Evolutionary conservation across 805 yeast species (phyloP), one percentile per base, ranked within the genome.

Genomic region (Kodamaea jinghongensis): DNA sequence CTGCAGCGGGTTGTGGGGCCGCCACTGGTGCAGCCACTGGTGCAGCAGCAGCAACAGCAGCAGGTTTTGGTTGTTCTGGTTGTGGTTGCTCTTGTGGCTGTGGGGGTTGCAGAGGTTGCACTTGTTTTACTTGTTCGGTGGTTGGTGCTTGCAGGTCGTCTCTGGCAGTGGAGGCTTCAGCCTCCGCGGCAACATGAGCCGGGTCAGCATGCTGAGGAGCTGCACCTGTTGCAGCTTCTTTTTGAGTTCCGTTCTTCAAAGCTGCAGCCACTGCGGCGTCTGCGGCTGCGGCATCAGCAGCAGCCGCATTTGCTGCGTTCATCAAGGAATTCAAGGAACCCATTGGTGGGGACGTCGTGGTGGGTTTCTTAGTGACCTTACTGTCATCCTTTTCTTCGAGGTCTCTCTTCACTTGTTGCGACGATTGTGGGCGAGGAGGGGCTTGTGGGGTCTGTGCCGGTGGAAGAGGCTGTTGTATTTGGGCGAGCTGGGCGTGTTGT

Each of bases 361-460:
- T 51, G 3, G 58, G 45, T 36, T 56, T 55, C 44, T 66, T 58
- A 28, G 51, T 32, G n/a, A 48, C 45, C 43, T 57, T 54, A 13
- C 55, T 34, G 34, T 66, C 70, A n/a, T 44, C 41, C 45, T 65
- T 65, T 10, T 65, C 70, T 3, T 69, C 73, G 41, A 69, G 58
- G 22, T 65, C 71, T 28, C 61, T 67, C 41, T 69, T 69, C 15
- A 50, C 17, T 34, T 22, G 36, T 16, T 22, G 29, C 10, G 17
- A 29, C n/a, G 27, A 17, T 7, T 11, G 10, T 20, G 36, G 28
- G 6, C 13, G 30, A 6, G 34, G 27, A 11, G 34, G 38, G 6
- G 29, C 12, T 16, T 11, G 17, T 20, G 17, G 39, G 17, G 17
- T 13, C 34, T 35, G 37, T 22, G 25, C 34, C 25, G 41, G 41